phyloP scores from a whole-genome alignment of 2,329 filamentous ascomycete species.

The Fusarium nematophilum region DNA sequence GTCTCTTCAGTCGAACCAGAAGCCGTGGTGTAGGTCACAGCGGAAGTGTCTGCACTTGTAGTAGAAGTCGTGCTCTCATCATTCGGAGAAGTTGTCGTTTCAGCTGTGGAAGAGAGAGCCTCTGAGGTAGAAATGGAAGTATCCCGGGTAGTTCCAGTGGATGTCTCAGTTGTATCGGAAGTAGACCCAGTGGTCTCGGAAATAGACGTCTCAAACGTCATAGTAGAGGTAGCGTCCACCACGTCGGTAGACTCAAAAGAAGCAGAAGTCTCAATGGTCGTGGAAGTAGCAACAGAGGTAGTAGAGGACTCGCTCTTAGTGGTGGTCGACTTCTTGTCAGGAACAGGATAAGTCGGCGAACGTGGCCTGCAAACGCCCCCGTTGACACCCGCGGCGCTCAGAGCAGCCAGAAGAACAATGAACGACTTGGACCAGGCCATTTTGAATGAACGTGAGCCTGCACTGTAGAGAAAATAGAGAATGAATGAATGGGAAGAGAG shows the following conservation, averaged over 20 bases:
- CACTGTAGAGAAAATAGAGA: background rate
- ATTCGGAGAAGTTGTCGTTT: no score
- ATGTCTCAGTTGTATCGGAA: no score
- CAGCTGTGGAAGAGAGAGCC: no score
- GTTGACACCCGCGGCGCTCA: conserved; percentile 6
- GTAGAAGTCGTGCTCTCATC: background rate
- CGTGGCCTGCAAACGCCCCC: conserved; percentile 32
- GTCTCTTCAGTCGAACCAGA: background rate
- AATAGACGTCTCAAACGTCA: no score
- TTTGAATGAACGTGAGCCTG: conserved; percentile 1
- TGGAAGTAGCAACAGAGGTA: conserved; percentile 4
- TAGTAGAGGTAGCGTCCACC: no score
- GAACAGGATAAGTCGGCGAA: conserved; percentile 23
- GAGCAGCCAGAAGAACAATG: conserved; percentile 26
- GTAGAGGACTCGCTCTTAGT: conserved; percentile 1
- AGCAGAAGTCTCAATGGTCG: no score
- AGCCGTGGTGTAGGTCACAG: background rate
- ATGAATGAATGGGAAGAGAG: background rate
- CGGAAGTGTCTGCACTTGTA: background rate
- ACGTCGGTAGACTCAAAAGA: no score
- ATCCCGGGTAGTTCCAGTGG: no score
- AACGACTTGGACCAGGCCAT: conserved; percentile 31
- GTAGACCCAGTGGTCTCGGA: no score
- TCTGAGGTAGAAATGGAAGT: no score
- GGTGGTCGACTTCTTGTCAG: conserved; percentile 3